phyloP scores from a whole-genome alignment of 179 eudicot species.

The Nepenthes alata region DNA sequence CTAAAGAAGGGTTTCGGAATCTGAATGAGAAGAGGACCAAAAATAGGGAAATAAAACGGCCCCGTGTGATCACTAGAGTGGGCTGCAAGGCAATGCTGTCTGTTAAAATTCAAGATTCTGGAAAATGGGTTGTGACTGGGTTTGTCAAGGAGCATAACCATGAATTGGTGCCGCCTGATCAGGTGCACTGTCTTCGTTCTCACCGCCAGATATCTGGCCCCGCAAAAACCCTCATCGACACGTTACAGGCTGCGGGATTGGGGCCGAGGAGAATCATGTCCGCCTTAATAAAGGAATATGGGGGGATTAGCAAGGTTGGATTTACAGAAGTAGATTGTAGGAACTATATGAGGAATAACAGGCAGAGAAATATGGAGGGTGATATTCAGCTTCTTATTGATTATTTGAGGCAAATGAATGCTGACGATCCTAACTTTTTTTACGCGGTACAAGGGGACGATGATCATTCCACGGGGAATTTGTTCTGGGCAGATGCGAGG shows the following conservation, averaged over 20 bases:
- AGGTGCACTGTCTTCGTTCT: conserved; percentile 54
- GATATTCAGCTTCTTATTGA: conserved; percentile 43
- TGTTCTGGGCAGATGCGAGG: conserved; percentile 57
- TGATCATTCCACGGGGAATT: conserved; percentile 32
- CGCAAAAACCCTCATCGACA: conserved; percentile 55
- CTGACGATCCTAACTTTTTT: conserved; percentile 32
- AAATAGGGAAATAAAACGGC: conserved; percentile 43
- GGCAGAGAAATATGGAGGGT: conserved; percentile 38
- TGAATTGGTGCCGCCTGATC: conserved; percentile 47
- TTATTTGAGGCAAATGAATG: conserved; percentile 40
- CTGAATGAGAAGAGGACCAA: conserved; percentile 35
- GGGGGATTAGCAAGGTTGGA: conserved; percentile 60
- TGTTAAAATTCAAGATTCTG: conserved; percentile 54
- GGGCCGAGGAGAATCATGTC: conserved; percentile 65
- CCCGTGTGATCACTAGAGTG: conserved; percentile 46
- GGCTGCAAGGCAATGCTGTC: conserved; percentile 65
- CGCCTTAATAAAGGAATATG: conserved; percentile 50
- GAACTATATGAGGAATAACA: conserved; percentile 58
- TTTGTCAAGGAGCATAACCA: conserved; percentile 59
- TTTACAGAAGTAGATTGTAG: conserved; percentile 72
- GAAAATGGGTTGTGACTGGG: conserved; percentile 49
- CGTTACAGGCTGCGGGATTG: conserved; percentile 56
- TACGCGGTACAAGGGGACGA: conserved; percentile 36
- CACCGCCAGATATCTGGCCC: conserved; percentile 61
- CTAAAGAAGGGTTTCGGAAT: conserved; percentile 56